These are phyloP conservation scores for Sinapis alba DNA, from an alignment of 441 rosid genomes.

Conservation along the genomic window DNA sequence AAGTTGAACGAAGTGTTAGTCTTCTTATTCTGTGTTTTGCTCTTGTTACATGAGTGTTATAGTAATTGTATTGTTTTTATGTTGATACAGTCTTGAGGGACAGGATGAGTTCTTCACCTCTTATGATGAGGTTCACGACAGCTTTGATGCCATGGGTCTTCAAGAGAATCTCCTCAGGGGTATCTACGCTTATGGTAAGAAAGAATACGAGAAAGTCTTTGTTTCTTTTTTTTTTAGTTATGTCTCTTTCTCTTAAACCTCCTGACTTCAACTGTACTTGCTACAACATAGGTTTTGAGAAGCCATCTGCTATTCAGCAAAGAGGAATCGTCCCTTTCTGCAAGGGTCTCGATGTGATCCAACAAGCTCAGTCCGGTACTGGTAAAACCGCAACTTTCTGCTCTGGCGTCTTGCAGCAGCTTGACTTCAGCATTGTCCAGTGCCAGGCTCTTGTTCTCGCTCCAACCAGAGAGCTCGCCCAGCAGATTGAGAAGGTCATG, in stretches of 20 bases:
- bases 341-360: conserved; percentile 46
- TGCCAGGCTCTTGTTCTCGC: conserved; percentile 48
- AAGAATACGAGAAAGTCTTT: not conserved
- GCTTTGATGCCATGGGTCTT: conserved; percentile 51
- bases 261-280: not conserved
- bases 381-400: conserved; percentile 48
- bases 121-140: conserved; percentile 46
- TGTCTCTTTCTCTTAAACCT: not conserved
- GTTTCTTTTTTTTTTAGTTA: not conserved
- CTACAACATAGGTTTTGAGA: conserved; percentile 44
- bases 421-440: conserved; percentile 40
- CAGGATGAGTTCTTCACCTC: not conserved
- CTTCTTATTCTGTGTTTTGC: not conserved
- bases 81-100: not conserved
- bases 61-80: not conserved
- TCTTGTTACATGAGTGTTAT: not conserved
- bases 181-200: conserved; percentile 46
- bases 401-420: conserved; percentile 49
- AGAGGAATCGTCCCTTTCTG: conserved; percentile 49
- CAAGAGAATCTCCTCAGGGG: conserved; percentile 52
- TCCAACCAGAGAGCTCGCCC: conserved; percentile 49
- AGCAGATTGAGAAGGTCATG: conserved; percentile 52
- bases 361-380: conserved; percentile 48
- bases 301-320: conserved; percentile 49
- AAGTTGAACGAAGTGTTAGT: conserved; percentile 61